Base-by-base conservation (phyloP, 2,329 filamentous ascomycete genomes). In the Allantophomopsis lycopodina region DNA sequence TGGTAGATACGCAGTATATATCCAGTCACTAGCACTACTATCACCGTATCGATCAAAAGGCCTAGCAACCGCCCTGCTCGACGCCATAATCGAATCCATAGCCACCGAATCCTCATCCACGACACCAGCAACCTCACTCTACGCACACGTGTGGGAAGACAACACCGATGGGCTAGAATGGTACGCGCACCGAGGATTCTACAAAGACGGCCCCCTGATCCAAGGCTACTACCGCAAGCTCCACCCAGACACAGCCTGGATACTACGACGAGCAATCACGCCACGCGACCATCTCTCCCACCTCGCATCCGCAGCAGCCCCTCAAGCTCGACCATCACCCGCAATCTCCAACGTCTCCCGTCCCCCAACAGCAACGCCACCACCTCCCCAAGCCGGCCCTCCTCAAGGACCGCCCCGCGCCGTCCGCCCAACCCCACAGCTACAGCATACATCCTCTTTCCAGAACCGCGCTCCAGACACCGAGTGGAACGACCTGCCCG, bases 91-190 rank as follows among this genome's bases (percentile, higher is more conserved):
- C 13, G 37, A 73, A 35, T 63, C 69, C 45, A 62, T 76, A 35
- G 48, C 71, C 11, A 13, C 39, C 4, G 2, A 14, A 11, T 32
- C 46, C 56, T 5, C 17, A 38, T 39, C 55, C 50, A 11, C 44
- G 16, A 48, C 56, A 57, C 10, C 59, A 51, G 64, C 56, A 38
- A 50, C 50, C 36, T 62, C 62, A 34, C 60, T 78, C 13, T 79
- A 74, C 46, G 77, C 77, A 4, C 77, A 82, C 54, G 77, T 81
- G 13, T 82, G 77, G 77, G 76, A 76, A 10, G 67, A 75, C 43
- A 80, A 79, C 53, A 65, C 69, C 2, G 76, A 79, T 15, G 77
- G 68, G 0, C 56, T 80, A 44, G 62, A 62, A 42, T 82, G 77
- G 76, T 82, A 82, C 57, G 50, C 60, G 23, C 62, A 64, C 17